These are phyloP conservation scores for Botrytis porri DNA, from an alignment of 2,329 filamentous ascomycete genomes.

Conservation along the genomic window DNA sequence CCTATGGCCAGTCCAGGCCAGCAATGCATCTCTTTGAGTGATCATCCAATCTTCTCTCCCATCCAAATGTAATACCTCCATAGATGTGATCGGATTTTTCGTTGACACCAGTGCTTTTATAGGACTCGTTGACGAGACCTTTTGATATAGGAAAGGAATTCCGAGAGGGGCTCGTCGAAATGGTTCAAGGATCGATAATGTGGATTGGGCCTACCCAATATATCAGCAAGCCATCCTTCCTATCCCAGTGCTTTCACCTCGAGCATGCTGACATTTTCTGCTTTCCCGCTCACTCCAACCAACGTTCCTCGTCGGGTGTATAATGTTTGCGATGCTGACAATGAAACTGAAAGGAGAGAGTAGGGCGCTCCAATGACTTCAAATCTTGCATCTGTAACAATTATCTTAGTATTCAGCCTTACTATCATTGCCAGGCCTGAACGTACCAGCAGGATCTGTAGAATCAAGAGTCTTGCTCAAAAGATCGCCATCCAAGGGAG, in stretches of 20 bases:
- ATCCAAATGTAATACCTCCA: conserved; percentile 84
- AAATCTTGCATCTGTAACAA: conserved; percentile 76
- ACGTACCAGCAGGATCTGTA: conserved; percentile 32
- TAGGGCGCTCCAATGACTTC: conserved; percentile 90
- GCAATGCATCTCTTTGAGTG: conserved; percentile 76
- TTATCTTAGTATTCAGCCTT: conserved; percentile 14
- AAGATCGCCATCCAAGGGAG: conserved; percentile 52
- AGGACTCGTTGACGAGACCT: conserved; percentile 81
- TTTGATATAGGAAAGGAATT: conserved; percentile 93
- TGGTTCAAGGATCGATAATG: conserved; percentile 81
- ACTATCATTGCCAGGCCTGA: neutral
- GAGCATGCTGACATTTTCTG: conserved; percentile 69
- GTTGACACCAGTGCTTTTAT: conserved; percentile 86
- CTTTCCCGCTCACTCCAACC: conserved; percentile 83
- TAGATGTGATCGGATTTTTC: conserved; percentile 80
- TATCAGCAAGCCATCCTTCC: conserved; percentile 21
- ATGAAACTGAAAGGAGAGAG: conserved; percentile 87
- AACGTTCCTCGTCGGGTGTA: conserved; percentile 91
- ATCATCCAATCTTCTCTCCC: conserved; percentile 96
- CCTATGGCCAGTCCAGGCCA: conserved; percentile 96
- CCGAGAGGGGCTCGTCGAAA: conserved; percentile 75
- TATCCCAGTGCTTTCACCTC: conserved; percentile 14
- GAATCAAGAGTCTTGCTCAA: conserved; percentile 50
- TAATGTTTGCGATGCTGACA: conserved; percentile 89
- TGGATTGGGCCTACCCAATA: conserved; percentile 70